phyloP scores from a whole-genome alignment of 1,284 basidiomycete species.

The Ceratobasidium sp. region DNA sequence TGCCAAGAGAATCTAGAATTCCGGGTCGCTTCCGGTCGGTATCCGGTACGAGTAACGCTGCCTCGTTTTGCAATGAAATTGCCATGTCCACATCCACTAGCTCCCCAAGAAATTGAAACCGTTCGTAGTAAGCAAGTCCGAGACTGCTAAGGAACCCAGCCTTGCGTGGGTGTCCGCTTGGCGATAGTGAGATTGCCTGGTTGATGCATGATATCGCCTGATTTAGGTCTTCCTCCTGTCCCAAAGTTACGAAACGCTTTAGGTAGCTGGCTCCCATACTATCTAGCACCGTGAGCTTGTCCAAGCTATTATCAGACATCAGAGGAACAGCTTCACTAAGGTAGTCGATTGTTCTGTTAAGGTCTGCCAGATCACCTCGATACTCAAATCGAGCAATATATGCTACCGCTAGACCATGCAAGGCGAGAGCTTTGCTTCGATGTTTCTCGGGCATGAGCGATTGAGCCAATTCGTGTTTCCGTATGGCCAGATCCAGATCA shows the following conservation, averaged over 20 bases:
- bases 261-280: background rate
- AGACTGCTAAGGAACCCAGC: background rate
- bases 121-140: background rate
- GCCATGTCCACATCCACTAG: background rate
- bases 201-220: background rate
- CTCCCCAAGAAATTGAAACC: background rate
- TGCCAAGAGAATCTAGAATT: background rate
- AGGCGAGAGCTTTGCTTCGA: background rate
- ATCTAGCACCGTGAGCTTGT: background rate
- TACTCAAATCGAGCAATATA: background rate
- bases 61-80: background rate
- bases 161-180: background rate
- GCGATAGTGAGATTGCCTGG: slow-evolving; percentile 8
- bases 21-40: background rate
- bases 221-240: background rate
- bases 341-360: background rate
- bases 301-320: background rate
- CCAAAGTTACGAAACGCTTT: background rate
- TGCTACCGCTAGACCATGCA: background rate
- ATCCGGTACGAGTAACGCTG: background rate
- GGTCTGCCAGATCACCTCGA: background rate
- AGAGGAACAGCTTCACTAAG: background rate
- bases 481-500: background rate
- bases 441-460: background rate
- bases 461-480: background rate